Base-by-base conservation (phyloP, 2,329 filamentous ascomycete genomes). In the Aspergillus fumigatus region DNA sequence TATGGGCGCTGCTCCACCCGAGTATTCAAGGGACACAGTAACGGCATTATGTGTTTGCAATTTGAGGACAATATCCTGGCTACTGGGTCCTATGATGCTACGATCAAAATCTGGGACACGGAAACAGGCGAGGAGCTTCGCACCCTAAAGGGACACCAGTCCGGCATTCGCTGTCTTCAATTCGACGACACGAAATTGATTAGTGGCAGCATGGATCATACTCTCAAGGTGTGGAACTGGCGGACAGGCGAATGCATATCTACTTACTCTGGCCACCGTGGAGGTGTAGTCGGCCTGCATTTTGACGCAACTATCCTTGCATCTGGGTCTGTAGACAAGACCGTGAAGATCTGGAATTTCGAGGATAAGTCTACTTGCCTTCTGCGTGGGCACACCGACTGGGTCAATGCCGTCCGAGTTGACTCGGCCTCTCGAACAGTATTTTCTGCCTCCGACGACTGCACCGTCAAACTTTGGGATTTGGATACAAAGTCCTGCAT, bases 171-270 rank as follows among this genome's bases (percentile, higher is more conserved):
- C 43, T 90, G 92, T 54, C 80, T 99, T 40, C 92, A 97, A 69
- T 97, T 97, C 67, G 92, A 97, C 67, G 90, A 96, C 62, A 87
- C 84, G 54, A 95, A 95, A 68, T 82, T 99, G 58, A 92, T 97
- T 70, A 95, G 89, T 55, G 94, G 92, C 52, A 92, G 90, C 69
- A 81, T 97, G 55, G 94, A 97, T 72, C 84, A 85, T 50, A 96
- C 88, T 4, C 83, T 99, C 66, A 92, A 90, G 70, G 86, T 99
- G 35, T 99, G 94, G 94, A 96, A 99, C 70, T 97, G 92, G 92
- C 85, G 89, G 59, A 97, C 91, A 0, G 94, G 94, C 49, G 85
- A 91, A 65, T 92, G 90, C 65, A 82, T 97, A 55, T 89, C 88
- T 50, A 96, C 88, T 0, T 86, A 96, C 54, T 82, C 84, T 11